Evolutionary conservation across 805 yeast species (phyloP).

Genomic region (Candida montana): DNA sequence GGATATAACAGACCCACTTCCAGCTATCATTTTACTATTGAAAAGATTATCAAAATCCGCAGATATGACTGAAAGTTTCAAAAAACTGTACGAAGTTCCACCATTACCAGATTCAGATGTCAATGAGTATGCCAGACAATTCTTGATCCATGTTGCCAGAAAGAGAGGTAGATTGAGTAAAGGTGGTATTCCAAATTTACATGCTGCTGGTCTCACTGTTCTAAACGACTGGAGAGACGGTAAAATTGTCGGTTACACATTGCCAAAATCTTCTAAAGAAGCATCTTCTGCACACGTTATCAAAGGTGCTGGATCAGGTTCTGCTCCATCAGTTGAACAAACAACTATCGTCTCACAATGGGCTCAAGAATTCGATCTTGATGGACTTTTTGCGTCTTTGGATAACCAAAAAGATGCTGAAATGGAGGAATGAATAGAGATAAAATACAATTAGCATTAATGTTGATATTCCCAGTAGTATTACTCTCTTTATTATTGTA

Average conservation of each 20-base stretch:
- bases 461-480: no score
- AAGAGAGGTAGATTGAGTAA: slow-evolving; percentile 85
- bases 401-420: slow-evolving; percentile 27
- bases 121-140: slow-evolving; percentile 76
- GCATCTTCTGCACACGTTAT: slow-evolving; percentile 26
- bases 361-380: slow-evolving; percentile 93
- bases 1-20: slow-evolving; percentile 75
- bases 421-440: slow-evolving; percentile 11
- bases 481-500: no score
- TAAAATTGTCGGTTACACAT: slow-evolving; percentile 83
- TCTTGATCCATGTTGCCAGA: slow-evolving; percentile 89
- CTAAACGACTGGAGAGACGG: slow-evolving; percentile 98
- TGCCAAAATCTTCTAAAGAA: slow-evolving; percentile 58
- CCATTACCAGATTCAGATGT: slow-evolving; percentile 67
- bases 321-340: slow-evolving; percentile 36
- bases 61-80: slow-evolving; percentile 74
- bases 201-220: slow-evolving; percentile 75
- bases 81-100: slow-evolving; percentile 71
- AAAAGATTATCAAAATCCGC: slow-evolving; percentile 69
- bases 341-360: slow-evolving; percentile 82
- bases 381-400: slow-evolving; percentile 56
- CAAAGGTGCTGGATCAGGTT: slow-evolving; percentile 25
- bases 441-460: background rate
- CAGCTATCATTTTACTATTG: slow-evolving; percentile 72
- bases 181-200: slow-evolving; percentile 90